Conservation (phyloP, 345 rosid genomes). For the Pseudoturritis turrita region DNA sequence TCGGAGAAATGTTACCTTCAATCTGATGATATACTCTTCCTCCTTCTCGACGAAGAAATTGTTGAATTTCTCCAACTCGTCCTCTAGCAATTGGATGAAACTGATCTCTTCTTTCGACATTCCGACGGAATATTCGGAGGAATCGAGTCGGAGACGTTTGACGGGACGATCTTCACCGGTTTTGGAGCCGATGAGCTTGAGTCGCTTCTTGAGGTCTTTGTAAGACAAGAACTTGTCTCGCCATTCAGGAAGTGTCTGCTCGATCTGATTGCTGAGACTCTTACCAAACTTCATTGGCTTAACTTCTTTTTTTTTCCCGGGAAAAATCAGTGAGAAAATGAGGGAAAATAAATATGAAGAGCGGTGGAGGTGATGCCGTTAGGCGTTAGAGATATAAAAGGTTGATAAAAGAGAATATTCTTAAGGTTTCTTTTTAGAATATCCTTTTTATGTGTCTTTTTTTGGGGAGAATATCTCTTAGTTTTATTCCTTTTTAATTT, state of each 20-base stretch:
- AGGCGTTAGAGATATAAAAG: background rate
- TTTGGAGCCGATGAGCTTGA: conserved; percentile 63
- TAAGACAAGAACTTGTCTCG: conserved; percentile 92
- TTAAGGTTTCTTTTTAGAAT: conserved; percentile 29
- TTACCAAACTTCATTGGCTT: conserved; percentile 82
- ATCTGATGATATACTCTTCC: conserved; percentile 90
- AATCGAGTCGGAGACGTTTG: conserved; percentile 51
- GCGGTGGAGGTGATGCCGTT: background rate
- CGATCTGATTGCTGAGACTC: conserved; percentile 95
- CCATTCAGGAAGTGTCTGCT: conserved; percentile 95
- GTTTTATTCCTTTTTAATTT: background rate
- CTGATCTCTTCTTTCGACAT: conserved; percentile 56
- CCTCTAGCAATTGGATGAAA: conserved; percentile 65
- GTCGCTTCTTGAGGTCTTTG: conserved; percentile 82
- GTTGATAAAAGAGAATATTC: conserved; percentile 25
- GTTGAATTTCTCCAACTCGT: conserved; percentile 91
- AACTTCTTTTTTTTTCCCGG: background rate
- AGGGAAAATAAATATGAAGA: conserved; percentile 4
- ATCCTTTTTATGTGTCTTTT: conserved; percentile 16
- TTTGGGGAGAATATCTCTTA: conserved; percentile 28
- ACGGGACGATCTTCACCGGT: conserved; percentile 43
- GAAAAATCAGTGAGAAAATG: background rate
- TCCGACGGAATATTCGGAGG: conserved; percentile 2
- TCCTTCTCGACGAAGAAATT: conserved; percentile 88
- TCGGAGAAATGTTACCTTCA: conserved; percentile 46